These are phyloP conservation scores for Psilocybe mexicana DNA, from an alignment of 1,284 basidiomycete genomes.

Conservation along the genomic window DNA sequence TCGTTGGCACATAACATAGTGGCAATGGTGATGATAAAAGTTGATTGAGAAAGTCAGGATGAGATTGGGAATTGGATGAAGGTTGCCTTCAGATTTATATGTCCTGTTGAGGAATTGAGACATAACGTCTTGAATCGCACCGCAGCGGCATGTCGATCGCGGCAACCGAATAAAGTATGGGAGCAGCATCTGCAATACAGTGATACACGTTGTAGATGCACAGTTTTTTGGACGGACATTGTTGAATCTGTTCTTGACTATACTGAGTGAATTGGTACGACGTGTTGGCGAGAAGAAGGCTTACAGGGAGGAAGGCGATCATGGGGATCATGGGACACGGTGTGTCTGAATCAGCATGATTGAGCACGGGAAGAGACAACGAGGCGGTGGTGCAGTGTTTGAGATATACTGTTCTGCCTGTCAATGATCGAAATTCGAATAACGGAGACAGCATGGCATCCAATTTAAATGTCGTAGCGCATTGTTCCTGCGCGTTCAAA, in stretches of 20 bases:
- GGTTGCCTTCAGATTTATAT: neutral
- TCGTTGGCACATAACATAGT: slow-evolving; percentile 15
- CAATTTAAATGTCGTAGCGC: neutral
- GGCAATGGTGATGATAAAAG: neutral
- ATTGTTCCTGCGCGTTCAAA: neutral
- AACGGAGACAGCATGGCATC: neutral
- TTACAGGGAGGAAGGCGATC: too few species aligned
- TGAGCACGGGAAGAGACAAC: too few species aligned
- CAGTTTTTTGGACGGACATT: neutral
- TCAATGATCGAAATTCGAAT: neutral
- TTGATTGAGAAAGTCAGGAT: neutral
- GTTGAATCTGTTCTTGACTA: neutral
- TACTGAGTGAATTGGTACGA: neutral
- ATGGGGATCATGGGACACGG: too few species aligned
- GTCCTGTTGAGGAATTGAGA: neutral
- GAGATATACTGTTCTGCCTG: neutral
- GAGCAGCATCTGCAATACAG: neutral
- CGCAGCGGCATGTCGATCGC: slow-evolving; percentile 13
- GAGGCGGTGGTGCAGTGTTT: too few species aligned
- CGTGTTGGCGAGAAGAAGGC: too few species aligned
- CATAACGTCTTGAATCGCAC: neutral
- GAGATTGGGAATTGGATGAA: neutral
- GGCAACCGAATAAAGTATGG: neutral
- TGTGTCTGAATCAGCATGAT: too few species aligned
- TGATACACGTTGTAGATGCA: neutral